Evolutionary conservation across 129 eudicot genomes (phyloP).

Genomic region (Flaveria bidentis): DNA sequence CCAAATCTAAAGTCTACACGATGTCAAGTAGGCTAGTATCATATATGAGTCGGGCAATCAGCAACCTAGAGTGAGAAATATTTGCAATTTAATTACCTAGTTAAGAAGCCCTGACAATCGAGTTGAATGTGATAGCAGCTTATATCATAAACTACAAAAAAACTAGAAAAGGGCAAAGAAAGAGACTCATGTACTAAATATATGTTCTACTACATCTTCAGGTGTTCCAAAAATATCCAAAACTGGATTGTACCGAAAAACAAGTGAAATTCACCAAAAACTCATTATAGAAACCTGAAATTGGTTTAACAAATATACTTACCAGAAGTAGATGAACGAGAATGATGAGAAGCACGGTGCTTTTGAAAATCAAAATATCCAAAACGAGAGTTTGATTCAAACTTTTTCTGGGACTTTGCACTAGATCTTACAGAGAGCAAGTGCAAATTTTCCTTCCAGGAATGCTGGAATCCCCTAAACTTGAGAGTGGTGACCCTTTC

Average conservation of each 20-base stretch:
- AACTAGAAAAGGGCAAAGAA: background rate
- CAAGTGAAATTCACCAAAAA: background rate
- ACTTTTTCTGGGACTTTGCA: slow-evolving; percentile 66
- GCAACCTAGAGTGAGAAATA: background rate
- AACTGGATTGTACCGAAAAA: background rate
- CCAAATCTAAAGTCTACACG: background rate
- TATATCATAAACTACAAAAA: background rate
- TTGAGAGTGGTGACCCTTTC: slow-evolving; percentile 65
- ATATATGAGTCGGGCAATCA: background rate
- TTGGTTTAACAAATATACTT: slow-evolving; percentile 22
- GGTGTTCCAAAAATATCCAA: background rate
- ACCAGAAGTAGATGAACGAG: slow-evolving; percentile 66
- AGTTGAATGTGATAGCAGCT: background rate
- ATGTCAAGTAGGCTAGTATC: background rate
- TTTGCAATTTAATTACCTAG: background rate
- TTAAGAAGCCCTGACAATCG: background rate
- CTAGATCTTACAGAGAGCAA: slow-evolving; percentile 59
- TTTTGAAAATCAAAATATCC: slow-evolving; percentile 48
- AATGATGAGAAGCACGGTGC: slow-evolving; percentile 57
- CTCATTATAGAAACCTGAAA: background rate
- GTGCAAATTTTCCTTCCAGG: slow-evolving; percentile 78
- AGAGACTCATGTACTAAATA: background rate
- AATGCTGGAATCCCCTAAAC: slow-evolving; percentile 65
- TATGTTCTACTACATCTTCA: background rate
- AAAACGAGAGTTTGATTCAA: slow-evolving; percentile 49